Base-by-base conservation (phyloP, 192 early-diverging fungal species). In the Podila horticola region DNA sequence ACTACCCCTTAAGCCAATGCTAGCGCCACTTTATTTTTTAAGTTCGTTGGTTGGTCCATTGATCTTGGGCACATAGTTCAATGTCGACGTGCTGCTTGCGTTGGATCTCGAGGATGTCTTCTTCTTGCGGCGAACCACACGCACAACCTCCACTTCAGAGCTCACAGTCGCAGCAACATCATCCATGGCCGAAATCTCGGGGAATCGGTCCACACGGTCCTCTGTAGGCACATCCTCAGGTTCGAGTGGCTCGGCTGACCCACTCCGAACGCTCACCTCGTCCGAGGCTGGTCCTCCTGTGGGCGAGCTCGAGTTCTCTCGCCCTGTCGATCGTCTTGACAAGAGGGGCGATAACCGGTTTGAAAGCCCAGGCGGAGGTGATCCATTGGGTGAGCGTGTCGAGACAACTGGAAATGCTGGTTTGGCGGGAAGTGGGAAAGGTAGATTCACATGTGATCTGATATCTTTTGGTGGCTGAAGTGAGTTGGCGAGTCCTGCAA, bases 371-470 rank as follows among this genome's bases (percentile, higher is more conserved):
- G 61, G 29, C 2, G 71, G 52, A 24, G 77, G 70, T 65, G 66
- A 62, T 2, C 55, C 34, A 36, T 50, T 69, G 9, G 66, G 51
- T 3, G 66, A 36, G 4, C 70, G 45, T 1, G 66, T 79, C 0
- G 75, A 79, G 4, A 79, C 31, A 12, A 79, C 36, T 9, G 75
- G 75, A 31, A 79, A 79, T 0, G 75, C 75, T 58, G 75, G 75
- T 33, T 72, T 79, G 26, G 75, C 69, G 24, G 75, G 70, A 4
- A 79, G 34, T 5, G 75, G 75, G 31, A 79, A 79, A 3, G 75
- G 75, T 1, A 79, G 75, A 1, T 57, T 64, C 34, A 51, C 61
- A 10, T 66, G 29, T 13, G 73, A 52, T 33, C 19, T 67, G n/a
- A 29, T 15, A 38, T 11, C 45, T 30, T 26, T 28, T 24, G 36